Percentiles rank a stretch among this genome's conserved stretches.
These are phyloP conservation scores for Trichoderma lentiforme DNA, from an alignment of 2,329 filamentous ascomycete species.

Conservation along the genomic window DNA sequence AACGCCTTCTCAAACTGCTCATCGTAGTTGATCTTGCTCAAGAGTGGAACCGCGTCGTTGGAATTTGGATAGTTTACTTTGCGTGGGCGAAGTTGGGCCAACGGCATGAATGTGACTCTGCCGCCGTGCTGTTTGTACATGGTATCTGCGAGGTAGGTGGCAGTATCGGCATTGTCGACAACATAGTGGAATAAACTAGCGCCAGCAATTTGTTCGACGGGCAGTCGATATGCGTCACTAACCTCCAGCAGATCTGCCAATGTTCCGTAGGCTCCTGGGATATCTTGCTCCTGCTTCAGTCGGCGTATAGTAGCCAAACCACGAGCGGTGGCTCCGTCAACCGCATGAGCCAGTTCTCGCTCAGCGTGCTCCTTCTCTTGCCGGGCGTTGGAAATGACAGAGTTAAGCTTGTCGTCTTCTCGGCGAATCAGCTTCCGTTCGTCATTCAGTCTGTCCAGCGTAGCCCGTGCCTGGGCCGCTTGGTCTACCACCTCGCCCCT, in stretches of 20 bases:
- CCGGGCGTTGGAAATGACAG: conserved; percentile 70
- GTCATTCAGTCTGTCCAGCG: conserved; percentile 74
- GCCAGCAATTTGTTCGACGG: conserved; percentile 89
- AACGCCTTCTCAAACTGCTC: conserved; percentile 77
- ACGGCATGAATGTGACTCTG: conserved; percentile 89
- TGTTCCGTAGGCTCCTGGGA: conserved; percentile 87
- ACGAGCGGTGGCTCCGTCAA: conserved; percentile 83
- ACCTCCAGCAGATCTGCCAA: conserved; percentile 91
- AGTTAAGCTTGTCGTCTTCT: conserved; percentile 83
- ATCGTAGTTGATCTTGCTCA: conserved; percentile 82
- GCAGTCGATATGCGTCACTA: conserved; percentile 77
- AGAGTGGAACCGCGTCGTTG: conserved; percentile 80
- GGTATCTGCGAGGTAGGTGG: conserved; percentile 73
- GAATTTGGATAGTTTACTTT: conserved; percentile 76
- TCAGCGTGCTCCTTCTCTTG: conserved; percentile 77
- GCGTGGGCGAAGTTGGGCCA: conserved; percentile 73
- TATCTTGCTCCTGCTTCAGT: conserved; percentile 72
- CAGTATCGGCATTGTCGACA: conserved; percentile 86
- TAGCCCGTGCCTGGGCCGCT: conserved; percentile 73
- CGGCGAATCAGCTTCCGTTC: conserved; percentile 84
- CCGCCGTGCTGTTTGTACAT: conserved; percentile 78
- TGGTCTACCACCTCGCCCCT: conserved; percentile 70
- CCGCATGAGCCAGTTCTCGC: conserved; percentile 72
- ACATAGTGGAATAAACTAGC: conserved; percentile 94
- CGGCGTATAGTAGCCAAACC: conserved; percentile 84